Percentiles rank a stretch among this genome's conserved stretches.
phyloP scores from a whole-genome alignment of 2,329 filamentous ascomycete species.

The Phialocephala subalpina region DNA sequence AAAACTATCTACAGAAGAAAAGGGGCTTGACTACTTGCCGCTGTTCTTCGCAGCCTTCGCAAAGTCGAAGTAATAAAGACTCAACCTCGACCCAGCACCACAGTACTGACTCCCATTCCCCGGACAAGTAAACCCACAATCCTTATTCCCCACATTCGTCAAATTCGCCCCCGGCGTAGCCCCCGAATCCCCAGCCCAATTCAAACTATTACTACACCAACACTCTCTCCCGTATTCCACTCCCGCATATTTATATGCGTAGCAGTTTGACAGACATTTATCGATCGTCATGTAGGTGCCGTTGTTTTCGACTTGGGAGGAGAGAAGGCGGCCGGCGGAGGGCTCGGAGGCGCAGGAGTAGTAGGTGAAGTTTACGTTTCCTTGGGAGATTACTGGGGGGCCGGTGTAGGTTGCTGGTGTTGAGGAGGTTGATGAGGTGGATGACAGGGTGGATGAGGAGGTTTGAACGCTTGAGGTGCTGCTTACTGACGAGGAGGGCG shows the following conservation, averaged over 20 bases:
- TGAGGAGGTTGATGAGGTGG: conserved; percentile 23
- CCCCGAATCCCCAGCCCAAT: conserved; percentile 20
- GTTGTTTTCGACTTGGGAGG: conserved; percentile 33
- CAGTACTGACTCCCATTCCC: conserved; percentile 44
- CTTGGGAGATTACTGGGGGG: conserved; percentile 35
- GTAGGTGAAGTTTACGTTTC: conserved; percentile 43
- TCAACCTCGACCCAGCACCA: conserved; percentile 41
- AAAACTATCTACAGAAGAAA: neutral
- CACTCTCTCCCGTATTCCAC: conserved; percentile 51
- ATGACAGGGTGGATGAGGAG: neutral
- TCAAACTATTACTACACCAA: conserved; percentile 47
- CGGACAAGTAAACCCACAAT: conserved; percentile 29
- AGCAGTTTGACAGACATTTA: conserved; percentile 43
- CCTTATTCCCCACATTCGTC: conserved; percentile 30
- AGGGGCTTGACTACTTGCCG: neutral
- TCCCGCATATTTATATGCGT: conserved; percentile 46
- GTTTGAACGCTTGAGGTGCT: conserved; percentile 16
- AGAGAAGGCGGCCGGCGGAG: conserved; percentile 34
- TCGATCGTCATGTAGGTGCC: conserved; percentile 44
- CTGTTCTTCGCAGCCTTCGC: conserved; percentile 29
- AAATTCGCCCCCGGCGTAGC: conserved; percentile 27
- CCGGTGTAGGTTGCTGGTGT: conserved; percentile 31
- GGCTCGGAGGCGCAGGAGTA: conserved; percentile 41
- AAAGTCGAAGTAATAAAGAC: conserved; percentile 36
- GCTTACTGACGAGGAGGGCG: conserved; percentile 21